Evolutionary conservation across 108 stramenopile species (phyloP), one percentile per base, ranked within the genome.

Genomic region (Stephanodiscus triporus): DNA sequence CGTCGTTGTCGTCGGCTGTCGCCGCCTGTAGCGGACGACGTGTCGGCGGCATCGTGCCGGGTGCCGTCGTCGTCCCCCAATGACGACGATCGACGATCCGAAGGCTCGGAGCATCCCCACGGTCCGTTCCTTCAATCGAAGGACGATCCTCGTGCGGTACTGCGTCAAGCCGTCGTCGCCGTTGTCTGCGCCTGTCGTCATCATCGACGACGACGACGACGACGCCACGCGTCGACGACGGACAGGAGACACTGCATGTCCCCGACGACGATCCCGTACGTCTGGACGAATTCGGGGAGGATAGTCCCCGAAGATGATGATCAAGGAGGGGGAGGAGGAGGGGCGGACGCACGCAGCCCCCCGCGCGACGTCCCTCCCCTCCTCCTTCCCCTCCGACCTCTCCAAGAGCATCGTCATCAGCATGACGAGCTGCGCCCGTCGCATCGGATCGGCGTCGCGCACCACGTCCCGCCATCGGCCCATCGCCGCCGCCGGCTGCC

Each of bases 201-300:
- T 20, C 10, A 26, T 3, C 17, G 7, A 42, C 4, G 24, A 17
- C 16, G n/a, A n/a, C n/a, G n/a, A n/a, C n/a, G n/a, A n/a, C n/a
- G n/a, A n/a, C n/a, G n/a, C n/a, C n/a, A n/a, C n/a, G n/a, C n/a
- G n/a, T 51, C 40, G 23, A 11, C 36, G n/a, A 85, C 19, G 0
- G 73, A 65, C 47, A 89, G 75, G 20, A 93, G 66, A 1, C 89
- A 76, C 68, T 88, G 84, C 89, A 93, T 87, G 49, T 87, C 89
- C 14, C 64, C 42, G 38, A 93, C 72, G 48, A 89, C 81, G 0
- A 70, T 68, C 64, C 84, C 82, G 78, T 90, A 93, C 43, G 80
- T 82, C 50, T 88, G 87, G 0, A 87, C 34, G 64, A 93, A 69
- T 45, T 90, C 92, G 8, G 83, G 81, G 70, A 49, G 68, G 6